Evolutionary conservation across 495 filamentous ascomycete species (phyloP).

Genomic region (Amniculicola lignicola): DNA sequence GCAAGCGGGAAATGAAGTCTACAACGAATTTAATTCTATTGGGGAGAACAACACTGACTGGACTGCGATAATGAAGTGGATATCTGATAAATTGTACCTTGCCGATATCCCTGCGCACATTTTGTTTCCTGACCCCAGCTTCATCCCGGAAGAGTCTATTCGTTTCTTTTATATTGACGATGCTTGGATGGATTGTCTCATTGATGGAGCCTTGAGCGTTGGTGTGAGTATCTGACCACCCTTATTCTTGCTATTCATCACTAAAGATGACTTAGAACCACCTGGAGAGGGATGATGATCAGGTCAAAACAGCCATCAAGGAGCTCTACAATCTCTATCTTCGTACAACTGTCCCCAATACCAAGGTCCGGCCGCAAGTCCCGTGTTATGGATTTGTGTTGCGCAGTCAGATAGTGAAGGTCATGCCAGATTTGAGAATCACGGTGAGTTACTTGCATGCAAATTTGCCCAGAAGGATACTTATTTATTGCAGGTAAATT

Average conservation of each 20-base stretch:
- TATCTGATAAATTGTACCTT: slow-evolving; percentile 4
- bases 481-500: not conserved
- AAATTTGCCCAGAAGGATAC: not conserved
- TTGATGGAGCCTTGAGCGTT: slow-evolving; percentile 48
- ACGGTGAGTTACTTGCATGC: not conserved
- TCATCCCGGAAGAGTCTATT: slow-evolving; percentile 39
- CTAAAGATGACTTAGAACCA: not conserved
- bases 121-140: slow-evolving; percentile 34
- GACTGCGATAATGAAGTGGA: slow-evolving; percentile 10
- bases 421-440: slow-evolving; percentile 9
- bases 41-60: slow-evolving; percentile 9
- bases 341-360: not conserved
- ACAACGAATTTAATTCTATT: slow-evolving; percentile 4
- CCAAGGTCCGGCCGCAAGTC: not conserved
- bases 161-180: slow-evolving; percentile 51
- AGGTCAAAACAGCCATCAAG: slow-evolving; percentile 3
- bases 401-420: not conserved
- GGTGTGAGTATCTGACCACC: no score
- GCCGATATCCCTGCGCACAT: slow-evolving; percentile 7
- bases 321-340: slow-evolving; percentile 1
- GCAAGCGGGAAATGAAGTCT: not conserved
- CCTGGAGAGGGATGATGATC: slow-evolving; percentile 14
- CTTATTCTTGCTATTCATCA: slow-evolving; percentile 46
- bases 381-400: slow-evolving; percentile 18
- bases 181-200: slow-evolving; percentile 45